Conservation (phyloP, 176 grass and related monocot genomes). For the Oryza punctata region DNA sequence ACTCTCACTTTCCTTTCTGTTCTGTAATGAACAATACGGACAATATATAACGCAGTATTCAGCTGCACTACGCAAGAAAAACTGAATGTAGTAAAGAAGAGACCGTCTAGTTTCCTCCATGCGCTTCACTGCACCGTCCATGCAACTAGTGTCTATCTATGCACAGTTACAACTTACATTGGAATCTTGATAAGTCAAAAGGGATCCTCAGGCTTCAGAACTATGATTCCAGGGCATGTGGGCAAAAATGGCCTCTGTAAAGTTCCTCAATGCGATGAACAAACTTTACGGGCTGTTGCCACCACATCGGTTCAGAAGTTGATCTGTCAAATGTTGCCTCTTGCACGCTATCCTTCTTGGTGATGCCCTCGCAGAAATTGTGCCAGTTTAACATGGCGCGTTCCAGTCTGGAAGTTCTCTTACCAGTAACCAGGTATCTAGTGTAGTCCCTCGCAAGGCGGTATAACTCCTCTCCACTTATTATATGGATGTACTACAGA, state of each 20-base stretch:
- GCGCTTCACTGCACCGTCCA: background rate
- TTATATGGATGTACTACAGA: slow-evolving; percentile 76
- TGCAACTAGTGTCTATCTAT: background rate
- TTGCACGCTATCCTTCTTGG: slow-evolving; percentile 31
- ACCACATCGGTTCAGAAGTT: slow-evolving; percentile 44
- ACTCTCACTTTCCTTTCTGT: background rate
- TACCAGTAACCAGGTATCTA: slow-evolving; percentile 66
- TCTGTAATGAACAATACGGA: background rate
- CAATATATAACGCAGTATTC: background rate
- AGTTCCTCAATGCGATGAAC: slow-evolving; percentile 35
- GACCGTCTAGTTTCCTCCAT: background rate
- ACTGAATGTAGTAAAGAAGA: background rate
- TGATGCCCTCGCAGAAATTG: slow-evolving; percentile 39
- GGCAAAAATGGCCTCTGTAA: slow-evolving; percentile 37
- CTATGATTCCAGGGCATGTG: slow-evolving; percentile 34
- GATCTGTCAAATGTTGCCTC: slow-evolving; percentile 37
- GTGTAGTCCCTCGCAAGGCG: slow-evolving; percentile 76
- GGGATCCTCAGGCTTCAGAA: background rate
- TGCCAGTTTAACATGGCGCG: slow-evolving; percentile 55
- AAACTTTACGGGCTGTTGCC: slow-evolving; percentile 43
- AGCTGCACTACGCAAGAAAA: background rate
- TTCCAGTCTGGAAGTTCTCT: slow-evolving; percentile 62
- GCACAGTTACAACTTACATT: background rate
- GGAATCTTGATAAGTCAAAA: background rate
- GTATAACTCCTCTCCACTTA: slow-evolving; percentile 76